A percentile compares a stretch with the other conserved stretches of the same genome.
phyloP scores from a whole-genome alignment of 2,329 filamentous ascomycete genomes.

The Aspergillus carbonarius region DNA sequence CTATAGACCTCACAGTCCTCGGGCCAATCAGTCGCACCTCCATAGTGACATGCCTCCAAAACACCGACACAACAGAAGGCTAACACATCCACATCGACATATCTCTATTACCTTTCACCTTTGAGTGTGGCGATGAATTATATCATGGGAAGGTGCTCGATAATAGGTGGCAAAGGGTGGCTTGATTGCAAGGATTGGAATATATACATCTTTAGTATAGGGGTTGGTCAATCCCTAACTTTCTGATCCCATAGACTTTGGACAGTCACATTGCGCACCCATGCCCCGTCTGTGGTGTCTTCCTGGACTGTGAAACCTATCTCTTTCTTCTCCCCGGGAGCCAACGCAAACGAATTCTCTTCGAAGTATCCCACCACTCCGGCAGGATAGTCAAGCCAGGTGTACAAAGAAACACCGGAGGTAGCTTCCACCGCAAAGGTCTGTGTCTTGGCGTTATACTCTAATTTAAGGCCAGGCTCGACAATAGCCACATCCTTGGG shows the following conservation, averaged over 20 bases:
- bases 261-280: slow-evolving; percentile 51
- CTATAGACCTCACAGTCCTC: slow-evolving; percentile 26
- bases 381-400: slow-evolving; percentile 56
- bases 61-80: too few relatives aligned
- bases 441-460: slow-evolving; percentile 28
- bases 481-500: slow-evolving; percentile 48
- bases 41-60: slow-evolving; percentile 39
- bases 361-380: slow-evolving; percentile 54
- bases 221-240: background rate
- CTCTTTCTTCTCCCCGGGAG: slow-evolving; percentile 45
- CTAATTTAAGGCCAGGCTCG: slow-evolving; percentile 50
- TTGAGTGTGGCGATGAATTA: background rate
- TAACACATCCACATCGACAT: too few relatives aligned
- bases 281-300: slow-evolving; percentile 45
- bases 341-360: slow-evolving; percentile 54
- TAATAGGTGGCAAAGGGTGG: background rate
- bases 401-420: slow-evolving; percentile 53
- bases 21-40: slow-evolving; percentile 55
- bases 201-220: background rate
- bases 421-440: slow-evolving; percentile 51
- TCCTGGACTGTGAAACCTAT: slow-evolving; percentile 49
- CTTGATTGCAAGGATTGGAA: background rate
- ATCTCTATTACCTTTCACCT: background rate
- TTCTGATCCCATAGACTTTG: slow-evolving; percentile 54
- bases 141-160: background rate